Evolutionary conservation across 2,329 filamentous ascomycete species (phyloP).

Genomic region (Sporothrix humicola): DNA sequence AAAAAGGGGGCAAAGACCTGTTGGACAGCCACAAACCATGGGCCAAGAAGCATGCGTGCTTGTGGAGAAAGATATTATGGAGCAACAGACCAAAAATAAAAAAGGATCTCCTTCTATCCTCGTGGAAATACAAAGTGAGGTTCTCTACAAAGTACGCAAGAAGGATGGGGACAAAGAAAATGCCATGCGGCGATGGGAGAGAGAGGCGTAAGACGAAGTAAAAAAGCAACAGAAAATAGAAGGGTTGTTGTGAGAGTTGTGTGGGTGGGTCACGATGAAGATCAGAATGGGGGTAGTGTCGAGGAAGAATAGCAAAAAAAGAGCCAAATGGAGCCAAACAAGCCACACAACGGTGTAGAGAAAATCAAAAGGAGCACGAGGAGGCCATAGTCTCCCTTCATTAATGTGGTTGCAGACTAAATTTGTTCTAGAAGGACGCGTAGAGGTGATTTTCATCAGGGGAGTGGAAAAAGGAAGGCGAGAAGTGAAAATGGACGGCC

Average conservation of each 20-base stretch:
- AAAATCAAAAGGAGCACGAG: too few species aligned
- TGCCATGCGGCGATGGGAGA: not conserved
- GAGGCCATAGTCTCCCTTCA: not conserved
- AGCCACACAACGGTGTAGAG: too few species aligned
- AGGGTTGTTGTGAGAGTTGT: not conserved
- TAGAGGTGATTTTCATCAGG: constrained; percentile 18
- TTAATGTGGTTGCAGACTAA: constrained; percentile 6
- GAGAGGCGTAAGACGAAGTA: not conserved
- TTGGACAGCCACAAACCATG: too few species aligned
- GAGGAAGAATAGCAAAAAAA: not conserved
- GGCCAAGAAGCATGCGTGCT: not conserved
- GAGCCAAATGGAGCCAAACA: too few species aligned
- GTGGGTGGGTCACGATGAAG: not conserved
- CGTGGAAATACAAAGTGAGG: not conserved
- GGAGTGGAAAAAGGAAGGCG: not conserved
- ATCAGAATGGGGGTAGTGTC: not conserved
- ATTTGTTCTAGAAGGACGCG: constrained; percentile 1
- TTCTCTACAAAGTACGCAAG: too few species aligned
- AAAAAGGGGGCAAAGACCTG: not conserved
- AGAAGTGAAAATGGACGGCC: too few species aligned
- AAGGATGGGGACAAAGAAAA: not conserved
- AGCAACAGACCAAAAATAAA: constrained; percentile 5
- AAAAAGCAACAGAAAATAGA: not conserved
- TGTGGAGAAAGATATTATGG: not conserved
- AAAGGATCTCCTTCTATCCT: not conserved